Base-by-base conservation (phyloP, 2,329 filamentous ascomycete genomes). In the Exophiala aquamarina region DNA sequence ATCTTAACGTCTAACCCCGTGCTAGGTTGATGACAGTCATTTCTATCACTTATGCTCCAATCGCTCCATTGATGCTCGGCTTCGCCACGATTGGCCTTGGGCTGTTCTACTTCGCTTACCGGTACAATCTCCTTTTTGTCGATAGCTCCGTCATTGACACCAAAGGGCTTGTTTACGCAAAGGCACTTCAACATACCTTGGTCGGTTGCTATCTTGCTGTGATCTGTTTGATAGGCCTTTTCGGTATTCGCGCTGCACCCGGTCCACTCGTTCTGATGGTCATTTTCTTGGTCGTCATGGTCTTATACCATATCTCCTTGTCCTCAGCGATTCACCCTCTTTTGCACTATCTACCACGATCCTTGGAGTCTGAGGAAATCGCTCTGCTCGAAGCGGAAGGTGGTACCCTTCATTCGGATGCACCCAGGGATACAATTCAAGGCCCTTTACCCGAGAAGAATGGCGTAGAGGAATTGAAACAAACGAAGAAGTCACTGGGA, bases 41-140 rank as follows among this genome's bases (percentile, higher is more conserved):
- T 86, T 88, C 87, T 32, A 84, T 96, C 52, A 86, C 84, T 23
- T 96, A 96, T 63, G 84, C 89, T 2, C 85, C 84, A 54, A 94
- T 96, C 59, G 88, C 90, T 2, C 92, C 91, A 1, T 72, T 96
- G 9, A 84, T 95, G 44, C 76, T 95, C 40, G 81, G 84, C 4
- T 96, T 95, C 61, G 88, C 89, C 1, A 83, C 85, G 1, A 75
- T 88, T 31, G 90, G 89, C 20, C 79, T 96, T 49, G 81, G 77
- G 17, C 73, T 93, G 33, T 91, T 95, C 68, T 94, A 95, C 65
- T 73, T 92, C 42, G 87, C 90, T 38, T 95, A 89, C 75, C 82
- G 87, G 14, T 95, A 97, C 76, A 94, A 95, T 63, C 70, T 97
- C 45, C 77, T 96, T 40, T 96, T 89, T 66, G 89, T 95, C 28